Evolutionary conservation across 805 yeast genomes (phyloP).

Genomic region (Tanozyma kutaoensis): DNA sequence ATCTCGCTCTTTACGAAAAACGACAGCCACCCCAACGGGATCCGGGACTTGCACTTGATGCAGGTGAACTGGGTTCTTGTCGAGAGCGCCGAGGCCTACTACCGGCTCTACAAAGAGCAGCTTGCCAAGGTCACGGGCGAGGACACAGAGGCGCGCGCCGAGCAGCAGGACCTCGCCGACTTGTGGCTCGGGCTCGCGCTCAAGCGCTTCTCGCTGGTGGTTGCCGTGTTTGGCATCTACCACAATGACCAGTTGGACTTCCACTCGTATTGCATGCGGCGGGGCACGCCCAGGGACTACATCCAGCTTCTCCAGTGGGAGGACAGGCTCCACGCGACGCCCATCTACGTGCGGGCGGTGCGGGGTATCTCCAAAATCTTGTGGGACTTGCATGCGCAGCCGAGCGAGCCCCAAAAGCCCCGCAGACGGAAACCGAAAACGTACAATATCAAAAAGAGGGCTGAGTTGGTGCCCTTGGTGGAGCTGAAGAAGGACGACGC

Average conservation of each 20-base stretch:
- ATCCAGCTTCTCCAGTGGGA: conserved; percentile 73
- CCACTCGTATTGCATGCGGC: conserved; percentile 83
- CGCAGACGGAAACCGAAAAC: conserved; percentile 33
- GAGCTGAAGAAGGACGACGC: conserved; percentile 34
- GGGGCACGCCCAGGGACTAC: conserved; percentile 83
- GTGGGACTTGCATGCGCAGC: background rate
- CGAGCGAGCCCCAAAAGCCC: conserved; percentile 6
- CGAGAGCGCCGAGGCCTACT: conserved; percentile 77
- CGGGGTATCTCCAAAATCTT: conserved; percentile 33
- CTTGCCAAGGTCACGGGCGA: conserved; percentile 5
- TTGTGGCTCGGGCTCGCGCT: conserved; percentile 57
- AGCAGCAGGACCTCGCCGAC: conserved; percentile 18
- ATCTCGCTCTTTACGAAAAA: conserved; percentile 70
- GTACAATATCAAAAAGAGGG: conserved; percentile 34
- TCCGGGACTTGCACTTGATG: conserved; percentile 75
- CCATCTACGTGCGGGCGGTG: conserved; percentile 60
- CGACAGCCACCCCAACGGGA: conserved; percentile 72
- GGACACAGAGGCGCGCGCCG: conserved; percentile 7
- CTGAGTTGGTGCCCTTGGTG: conserved; percentile 34
- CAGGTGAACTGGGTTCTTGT: conserved; percentile 85
- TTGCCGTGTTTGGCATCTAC: conserved; percentile 57
- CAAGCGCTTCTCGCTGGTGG: conserved; percentile 61
- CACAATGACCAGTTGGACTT: conserved; percentile 84
- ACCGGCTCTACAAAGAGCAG: conserved; percentile 34
- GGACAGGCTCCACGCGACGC: conserved; percentile 54